Evolutionary conservation across 371 early-diverging fungal species (phyloP).

Genomic region (Mortierella sp.): DNA sequence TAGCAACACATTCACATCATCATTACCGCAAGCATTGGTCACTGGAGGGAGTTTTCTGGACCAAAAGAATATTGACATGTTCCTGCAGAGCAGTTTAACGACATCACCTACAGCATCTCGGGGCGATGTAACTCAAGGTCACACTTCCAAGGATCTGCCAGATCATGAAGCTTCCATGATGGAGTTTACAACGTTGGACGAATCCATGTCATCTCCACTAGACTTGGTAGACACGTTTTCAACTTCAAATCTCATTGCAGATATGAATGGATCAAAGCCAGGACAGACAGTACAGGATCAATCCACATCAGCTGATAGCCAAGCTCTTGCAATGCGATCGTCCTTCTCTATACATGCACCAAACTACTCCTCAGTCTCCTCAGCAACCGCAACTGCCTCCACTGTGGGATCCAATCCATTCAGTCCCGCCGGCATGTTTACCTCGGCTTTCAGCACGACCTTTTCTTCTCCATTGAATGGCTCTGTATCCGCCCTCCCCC

Average conservation of each 20-base stretch:
- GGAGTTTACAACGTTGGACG: constrained; percentile 54
- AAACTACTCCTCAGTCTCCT: neutral
- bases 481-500: constrained; percentile 14
- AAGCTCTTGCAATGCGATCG: constrained; percentile 12
- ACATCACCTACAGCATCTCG: neutral
- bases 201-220: constrained; percentile 37
- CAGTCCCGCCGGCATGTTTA: constrained; percentile 24
- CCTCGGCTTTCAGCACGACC: constrained; percentile 38
- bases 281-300: constrained; percentile 7
- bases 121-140: neutral
- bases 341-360: constrained; percentile 19
- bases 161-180: constrained; percentile 42
- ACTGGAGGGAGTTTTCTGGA: constrained; percentile 42
- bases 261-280: neutral
- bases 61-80: constrained; percentile 50
- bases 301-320: neutral
- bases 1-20: constrained; percentile 19
- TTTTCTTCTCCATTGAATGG: constrained; percentile 37
- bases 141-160: constrained; percentile 16
- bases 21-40: constrained; percentile 29
- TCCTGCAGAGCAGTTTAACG: constrained; percentile 16
- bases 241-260: neutral
- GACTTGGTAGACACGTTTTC: constrained; percentile 12
- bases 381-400: neutral
- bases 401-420: constrained; percentile 28